Percentiles rank a stretch among this genome's conserved stretches.
Evolutionary conservation across 768 basidiomycete genomes (phyloP).

Genomic region (Xerocomellus amylosporus): DNA sequence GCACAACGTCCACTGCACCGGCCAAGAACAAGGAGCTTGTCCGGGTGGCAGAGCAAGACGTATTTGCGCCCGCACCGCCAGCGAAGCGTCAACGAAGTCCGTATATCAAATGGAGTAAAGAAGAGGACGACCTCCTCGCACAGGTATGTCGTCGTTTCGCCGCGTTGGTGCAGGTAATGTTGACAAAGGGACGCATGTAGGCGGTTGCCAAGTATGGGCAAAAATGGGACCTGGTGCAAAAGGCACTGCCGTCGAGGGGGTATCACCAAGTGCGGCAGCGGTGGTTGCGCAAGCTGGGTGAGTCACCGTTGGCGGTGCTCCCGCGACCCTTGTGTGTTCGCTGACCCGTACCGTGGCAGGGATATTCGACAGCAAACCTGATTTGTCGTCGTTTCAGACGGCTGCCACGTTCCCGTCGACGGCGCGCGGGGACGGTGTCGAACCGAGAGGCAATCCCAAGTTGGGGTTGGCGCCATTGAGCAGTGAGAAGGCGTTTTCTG

Average conservation of each 20-base stretch:
- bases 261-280: conserved; percentile 44
- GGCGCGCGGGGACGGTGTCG: conserved; percentile 9
- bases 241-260: conserved; percentile 38
- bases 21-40: conserved; percentile 22
- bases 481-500: conserved; percentile 33
- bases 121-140: conserved; percentile 40
- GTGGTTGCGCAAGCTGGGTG: conserved; percentile 42
- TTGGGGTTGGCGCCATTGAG: conserved; percentile 38
- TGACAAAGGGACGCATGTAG: conserved; percentile 14
- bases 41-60: conserved; percentile 32
- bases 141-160: conserved; percentile 25
- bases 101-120: conserved; percentile 43
- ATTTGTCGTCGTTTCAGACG: conserved; percentile 34
- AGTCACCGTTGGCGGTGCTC: not conserved
- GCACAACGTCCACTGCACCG: not conserved
- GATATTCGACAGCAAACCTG: conserved; percentile 38
- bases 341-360: conserved; percentile 14
- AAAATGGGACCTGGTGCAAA: conserved; percentile 41
- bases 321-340: not conserved
- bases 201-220: conserved; percentile 41
- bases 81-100: conserved; percentile 37
- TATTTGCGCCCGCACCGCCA: conserved; percentile 14
- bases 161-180: not conserved
- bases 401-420: conserved; percentile 18
- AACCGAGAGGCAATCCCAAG: conserved; percentile 36